Conservation (phyloP, 495 filamentous ascomycete species). For the Aspergillus indologenus region DNA sequence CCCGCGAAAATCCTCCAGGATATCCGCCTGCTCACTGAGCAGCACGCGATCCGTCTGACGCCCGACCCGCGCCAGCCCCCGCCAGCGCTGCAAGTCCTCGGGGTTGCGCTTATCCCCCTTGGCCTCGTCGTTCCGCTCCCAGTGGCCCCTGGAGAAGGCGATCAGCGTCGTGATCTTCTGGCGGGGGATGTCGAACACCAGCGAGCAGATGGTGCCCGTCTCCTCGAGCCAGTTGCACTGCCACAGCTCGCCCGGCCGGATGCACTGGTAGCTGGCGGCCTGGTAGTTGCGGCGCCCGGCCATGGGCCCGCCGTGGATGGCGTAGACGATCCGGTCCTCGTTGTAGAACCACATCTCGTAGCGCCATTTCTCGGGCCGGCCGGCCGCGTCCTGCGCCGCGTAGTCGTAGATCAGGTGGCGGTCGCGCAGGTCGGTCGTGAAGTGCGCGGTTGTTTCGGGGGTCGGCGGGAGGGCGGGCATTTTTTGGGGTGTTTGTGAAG, state of each 20-base stretch:
- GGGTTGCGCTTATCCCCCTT: constrained; percentile 39
- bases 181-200: constrained; percentile 36
- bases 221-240: constrained; percentile 43
- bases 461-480: constrained; percentile 30
- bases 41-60: constrained; percentile 33
- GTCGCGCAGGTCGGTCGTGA: constrained; percentile 34
- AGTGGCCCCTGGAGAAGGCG: constrained; percentile 39
- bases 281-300: constrained; percentile 40
- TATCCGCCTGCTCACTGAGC: constrained; percentile 40
- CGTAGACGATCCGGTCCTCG: constrained; percentile 39
- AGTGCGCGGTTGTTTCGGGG: constrained; percentile 19
- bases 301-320: constrained; percentile 43
- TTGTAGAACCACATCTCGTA: constrained; percentile 47
- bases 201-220: constrained; percentile 38
- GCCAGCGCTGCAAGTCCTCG: constrained; percentile 33
- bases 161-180: constrained; percentile 33
- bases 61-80: constrained; percentile 31
- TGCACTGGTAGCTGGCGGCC: constrained; percentile 38
- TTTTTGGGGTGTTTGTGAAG: constrained; percentile 17
- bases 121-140: constrained; percentile 32
- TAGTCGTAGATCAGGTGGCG: constrained; percentile 45
- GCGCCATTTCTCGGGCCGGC: constrained; percentile 40
- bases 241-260: constrained; percentile 36
- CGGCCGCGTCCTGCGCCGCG: constrained; percentile 25
- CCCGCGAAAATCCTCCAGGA: constrained; percentile 36